Evolutionary conservation across 2,329 filamentous ascomycete genomes (phyloP).

Genomic region (Phyllosticta citribraziliensis): DNA sequence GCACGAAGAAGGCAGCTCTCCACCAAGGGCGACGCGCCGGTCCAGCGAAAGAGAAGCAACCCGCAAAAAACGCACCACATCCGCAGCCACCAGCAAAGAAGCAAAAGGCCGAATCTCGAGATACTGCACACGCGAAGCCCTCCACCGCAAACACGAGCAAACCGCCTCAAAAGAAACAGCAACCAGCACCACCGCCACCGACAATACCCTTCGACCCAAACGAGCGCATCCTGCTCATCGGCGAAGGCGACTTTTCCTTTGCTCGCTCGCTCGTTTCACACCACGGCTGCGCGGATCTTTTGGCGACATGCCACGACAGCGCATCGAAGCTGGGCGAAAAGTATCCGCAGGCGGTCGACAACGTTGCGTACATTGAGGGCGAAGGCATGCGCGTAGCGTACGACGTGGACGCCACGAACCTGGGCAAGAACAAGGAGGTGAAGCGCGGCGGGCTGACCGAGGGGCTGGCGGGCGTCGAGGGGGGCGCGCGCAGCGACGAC

Average conservation of each 20-base stretch:
- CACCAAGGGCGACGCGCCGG: background rate
- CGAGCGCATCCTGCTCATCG: slow-evolving; percentile 64
- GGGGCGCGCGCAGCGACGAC: slow-evolving; percentile 9
- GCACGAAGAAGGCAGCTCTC: background rate
- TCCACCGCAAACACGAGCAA: background rate
- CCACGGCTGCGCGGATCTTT: slow-evolving; percentile 57
- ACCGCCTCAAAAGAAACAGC: background rate
- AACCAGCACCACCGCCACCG: slow-evolving; percentile 14
- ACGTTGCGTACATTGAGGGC: slow-evolving; percentile 45
- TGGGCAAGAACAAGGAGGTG: slow-evolving; percentile 37
- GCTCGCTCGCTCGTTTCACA: slow-evolving; percentile 55
- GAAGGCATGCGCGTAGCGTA: slow-evolving; percentile 28
- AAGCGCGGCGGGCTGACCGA: slow-evolving; percentile 29
- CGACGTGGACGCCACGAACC: slow-evolving; percentile 43
- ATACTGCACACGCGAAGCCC: slow-evolving; percentile 1
- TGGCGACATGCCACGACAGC: slow-evolving; percentile 59
- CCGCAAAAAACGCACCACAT: background rate
- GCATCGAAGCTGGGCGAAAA: slow-evolving; percentile 54
- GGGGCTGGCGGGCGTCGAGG: background rate
- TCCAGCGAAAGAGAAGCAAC: background rate
- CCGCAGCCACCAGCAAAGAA: background rate
- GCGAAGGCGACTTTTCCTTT: slow-evolving; percentile 76
- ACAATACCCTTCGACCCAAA: slow-evolving; percentile 58
- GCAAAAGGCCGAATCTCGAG: background rate
- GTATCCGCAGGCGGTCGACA: slow-evolving; percentile 59